phyloP scores from a whole-genome alignment of 2,329 filamentous ascomycete species.

The Microsporum audouinii region DNA sequence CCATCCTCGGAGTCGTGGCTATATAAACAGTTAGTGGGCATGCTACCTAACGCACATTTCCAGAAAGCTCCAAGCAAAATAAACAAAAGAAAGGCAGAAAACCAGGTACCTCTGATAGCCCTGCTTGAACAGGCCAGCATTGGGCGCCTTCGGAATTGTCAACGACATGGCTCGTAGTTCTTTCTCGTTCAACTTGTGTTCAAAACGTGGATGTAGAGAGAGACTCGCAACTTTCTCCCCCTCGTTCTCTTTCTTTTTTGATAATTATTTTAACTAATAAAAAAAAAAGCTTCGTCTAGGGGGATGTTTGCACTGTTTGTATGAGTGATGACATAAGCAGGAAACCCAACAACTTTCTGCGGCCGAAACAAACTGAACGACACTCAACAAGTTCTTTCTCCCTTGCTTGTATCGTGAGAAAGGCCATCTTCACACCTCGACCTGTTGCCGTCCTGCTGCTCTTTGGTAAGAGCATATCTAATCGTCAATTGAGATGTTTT shows the following conservation, averaged over 20 bases:
- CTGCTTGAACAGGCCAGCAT: slow-evolving; percentile 85
- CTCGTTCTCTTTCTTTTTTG: not conserved
- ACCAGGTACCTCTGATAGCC: slow-evolving; percentile 80
- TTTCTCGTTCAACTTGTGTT: not conserved
- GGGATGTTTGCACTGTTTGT: slow-evolving; percentile 13
- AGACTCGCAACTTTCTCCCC: not conserved
- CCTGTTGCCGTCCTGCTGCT: not conserved
- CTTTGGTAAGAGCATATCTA: not conserved
- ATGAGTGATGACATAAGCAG: slow-evolving; percentile 10
- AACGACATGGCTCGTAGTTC: slow-evolving; percentile 62
- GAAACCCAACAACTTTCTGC: slow-evolving; percentile 11
- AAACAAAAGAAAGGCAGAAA: slow-evolving; percentile 12
- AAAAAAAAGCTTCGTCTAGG: not conserved
- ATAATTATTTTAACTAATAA: not conserved
- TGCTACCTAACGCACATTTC: slow-evolving; percentile 1
- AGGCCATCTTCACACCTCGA: not conserved
- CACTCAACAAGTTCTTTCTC: slow-evolving; percentile 4
- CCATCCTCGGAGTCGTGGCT: slow-evolving; percentile 99
- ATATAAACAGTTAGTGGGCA: slow-evolving; percentile 9
- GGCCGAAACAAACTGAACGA: not conserved
- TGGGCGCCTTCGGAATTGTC: slow-evolving; percentile 87
- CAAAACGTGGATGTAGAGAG: not conserved
- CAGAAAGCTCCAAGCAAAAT: slow-evolving; percentile 9
- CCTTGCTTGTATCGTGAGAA: not conserved
- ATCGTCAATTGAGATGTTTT: slow-evolving; percentile 47